Percentiles rank a stretch among this genome's conserved stretches.
phyloP scores from a whole-genome alignment of 1,139 yeast species.

The Debaryomycetaceae sp. region DNA sequence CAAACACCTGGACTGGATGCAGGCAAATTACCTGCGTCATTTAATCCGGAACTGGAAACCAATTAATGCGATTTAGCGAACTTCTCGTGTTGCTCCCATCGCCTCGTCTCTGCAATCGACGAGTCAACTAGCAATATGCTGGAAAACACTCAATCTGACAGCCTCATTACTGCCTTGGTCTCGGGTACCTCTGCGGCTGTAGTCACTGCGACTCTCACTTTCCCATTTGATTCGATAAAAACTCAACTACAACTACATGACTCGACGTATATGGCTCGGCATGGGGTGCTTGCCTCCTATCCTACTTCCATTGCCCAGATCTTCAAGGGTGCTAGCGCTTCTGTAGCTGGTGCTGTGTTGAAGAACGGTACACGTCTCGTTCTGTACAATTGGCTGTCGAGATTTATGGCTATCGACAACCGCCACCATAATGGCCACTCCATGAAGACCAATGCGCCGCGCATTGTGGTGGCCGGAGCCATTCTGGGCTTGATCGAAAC shows the following conservation, averaged over 20 bases:
- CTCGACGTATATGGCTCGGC: constrained; percentile 26
- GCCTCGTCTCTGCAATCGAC: too few relatives aligned
- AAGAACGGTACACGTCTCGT: constrained; percentile 67
- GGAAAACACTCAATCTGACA: constrained; percentile 9
- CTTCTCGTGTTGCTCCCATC: not conserved
- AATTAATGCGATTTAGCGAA: not conserved
- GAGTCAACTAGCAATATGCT: too few relatives aligned
- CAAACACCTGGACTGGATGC: too few relatives aligned
- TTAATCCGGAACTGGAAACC: not conserved
- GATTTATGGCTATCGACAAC: constrained; percentile 55
- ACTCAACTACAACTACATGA: constrained; percentile 59
- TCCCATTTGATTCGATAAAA: constrained; percentile 78
- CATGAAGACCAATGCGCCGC: constrained; percentile 52
- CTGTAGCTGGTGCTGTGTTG: constrained; percentile 64
- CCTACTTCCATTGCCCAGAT: constrained; percentile 32
- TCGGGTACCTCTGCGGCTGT: constrained; percentile 74
- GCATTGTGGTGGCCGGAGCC: constrained; percentile 74
- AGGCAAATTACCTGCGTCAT: too few relatives aligned
- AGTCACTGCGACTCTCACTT: constrained; percentile 59
- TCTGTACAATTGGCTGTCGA: constrained; percentile 66
- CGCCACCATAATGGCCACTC: constrained; percentile 19
- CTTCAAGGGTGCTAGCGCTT: constrained; percentile 69
- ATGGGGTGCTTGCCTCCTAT: constrained; percentile 26
- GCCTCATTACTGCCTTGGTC: constrained; percentile 49
- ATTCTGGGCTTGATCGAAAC: constrained; percentile 80